phyloP scores from a whole-genome alignment of 495 filamentous ascomycete species.

The Trypethelium eluteriae region DNA sequence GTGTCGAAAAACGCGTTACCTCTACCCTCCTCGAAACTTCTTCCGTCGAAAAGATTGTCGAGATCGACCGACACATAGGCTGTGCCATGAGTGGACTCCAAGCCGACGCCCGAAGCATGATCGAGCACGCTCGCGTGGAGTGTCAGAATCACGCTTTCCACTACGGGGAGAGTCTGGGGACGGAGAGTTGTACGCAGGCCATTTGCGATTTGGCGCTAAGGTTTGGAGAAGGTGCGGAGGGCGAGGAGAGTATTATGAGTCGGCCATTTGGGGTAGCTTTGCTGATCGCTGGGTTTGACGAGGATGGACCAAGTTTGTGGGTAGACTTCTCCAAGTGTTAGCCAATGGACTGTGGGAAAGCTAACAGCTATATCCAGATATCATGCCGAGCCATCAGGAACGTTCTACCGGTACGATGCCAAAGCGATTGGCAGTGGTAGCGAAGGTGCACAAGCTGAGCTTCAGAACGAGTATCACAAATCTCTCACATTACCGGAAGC shows the following conservation, averaged over 20 bases:
- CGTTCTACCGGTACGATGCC: slow-evolving; percentile 97
- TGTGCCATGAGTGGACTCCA: slow-evolving; percentile 98
- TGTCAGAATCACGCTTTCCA: slow-evolving; percentile 93
- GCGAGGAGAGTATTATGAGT: slow-evolving; percentile 97
- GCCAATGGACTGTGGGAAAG: background rate
- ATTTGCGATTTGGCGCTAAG: slow-evolving; percentile 95
- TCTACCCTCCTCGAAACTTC: slow-evolving; percentile 93
- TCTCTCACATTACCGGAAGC: slow-evolving; percentile 89
- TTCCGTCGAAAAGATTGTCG: slow-evolving; percentile 98
- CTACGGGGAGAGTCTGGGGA: slow-evolving; percentile 86
- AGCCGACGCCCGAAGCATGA: slow-evolving; percentile 90
- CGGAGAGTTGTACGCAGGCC: slow-evolving; percentile 96
- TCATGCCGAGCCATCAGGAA: slow-evolving; percentile 94
- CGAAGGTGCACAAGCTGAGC: slow-evolving; percentile 92
- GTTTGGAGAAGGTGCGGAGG: slow-evolving; percentile 94
- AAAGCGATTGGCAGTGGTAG: slow-evolving; percentile 96
- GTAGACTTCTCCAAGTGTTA: slow-evolving; percentile 26
- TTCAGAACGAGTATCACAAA: slow-evolving; percentile 98
- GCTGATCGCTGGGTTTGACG: slow-evolving; percentile 92
- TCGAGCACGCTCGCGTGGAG: slow-evolving; percentile 97
- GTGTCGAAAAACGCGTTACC: slow-evolving; percentile 98
- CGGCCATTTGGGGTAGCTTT: slow-evolving; percentile 94
- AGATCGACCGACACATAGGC: slow-evolving; percentile 96
- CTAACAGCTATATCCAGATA: slow-evolving; percentile 47
- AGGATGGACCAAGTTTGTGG: slow-evolving; percentile 88